Evolutionary conservation across 2,329 filamentous ascomycete genomes (phyloP).

Genomic region (Neopestalotiopsis clavispora): DNA sequence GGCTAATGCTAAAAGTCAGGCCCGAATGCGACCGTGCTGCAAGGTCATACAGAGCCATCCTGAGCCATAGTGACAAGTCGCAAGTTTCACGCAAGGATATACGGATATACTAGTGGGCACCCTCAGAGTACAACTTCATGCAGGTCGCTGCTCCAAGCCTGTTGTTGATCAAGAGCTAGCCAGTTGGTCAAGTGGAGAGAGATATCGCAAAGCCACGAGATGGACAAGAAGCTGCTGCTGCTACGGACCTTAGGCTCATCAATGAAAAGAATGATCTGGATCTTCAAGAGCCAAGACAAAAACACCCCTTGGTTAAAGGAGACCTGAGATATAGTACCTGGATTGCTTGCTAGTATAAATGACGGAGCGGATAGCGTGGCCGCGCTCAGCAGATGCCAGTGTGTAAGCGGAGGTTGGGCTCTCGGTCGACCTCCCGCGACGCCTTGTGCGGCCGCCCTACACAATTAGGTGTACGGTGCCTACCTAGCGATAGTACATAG

Average conservation of each 20-base stretch:
- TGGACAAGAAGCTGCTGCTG: neutral
- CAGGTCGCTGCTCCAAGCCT: neutral
- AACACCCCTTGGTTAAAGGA: neutral
- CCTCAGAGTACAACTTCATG: conserved; percentile 3
- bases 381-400: neutral
- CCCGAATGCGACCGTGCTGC: neutral
- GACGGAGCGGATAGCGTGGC: neutral
- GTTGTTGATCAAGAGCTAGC: neutral
- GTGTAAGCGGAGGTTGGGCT: neutral
- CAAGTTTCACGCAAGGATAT: conserved; percentile 5
- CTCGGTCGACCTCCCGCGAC: neutral
- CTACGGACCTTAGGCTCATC: neutral
- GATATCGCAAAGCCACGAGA: neutral
- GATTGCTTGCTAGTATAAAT: neutral
- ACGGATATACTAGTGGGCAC: neutral
- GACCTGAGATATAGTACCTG: neutral
- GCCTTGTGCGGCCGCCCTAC: neutral
- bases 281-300: neutral
- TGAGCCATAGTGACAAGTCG: conserved; percentile 1
- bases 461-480: neutral
- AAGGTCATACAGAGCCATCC: neutral
- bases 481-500: neutral
- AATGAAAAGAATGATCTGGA: neutral
- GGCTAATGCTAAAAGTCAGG: neutral
- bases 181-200: conserved; percentile 2